Evolutionary conservation across 441 rosid species (phyloP), one percentile per base, ranked within the genome.

Genomic region (Croton setiger): DNA sequence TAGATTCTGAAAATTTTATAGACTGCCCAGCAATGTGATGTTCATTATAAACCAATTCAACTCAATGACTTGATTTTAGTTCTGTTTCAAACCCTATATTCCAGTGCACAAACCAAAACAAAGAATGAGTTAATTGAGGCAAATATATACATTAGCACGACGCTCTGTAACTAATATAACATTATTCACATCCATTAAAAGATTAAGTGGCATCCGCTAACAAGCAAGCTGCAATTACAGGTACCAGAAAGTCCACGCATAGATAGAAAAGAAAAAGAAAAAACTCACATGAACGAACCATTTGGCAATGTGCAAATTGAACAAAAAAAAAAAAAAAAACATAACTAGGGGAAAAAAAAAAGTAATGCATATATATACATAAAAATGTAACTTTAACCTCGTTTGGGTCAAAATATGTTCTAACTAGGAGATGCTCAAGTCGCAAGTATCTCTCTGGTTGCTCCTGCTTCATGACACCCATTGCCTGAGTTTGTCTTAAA

Each of bases 391-490:
- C 49, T 56, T 84, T 70, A 51, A 96, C 98, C 97, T 96, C 99
- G 76, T 86, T 90, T 0, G 99, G 98, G 82, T 96, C 98, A 79
- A 93, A 96, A 74, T 96, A 96, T 56, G 98, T 88, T 82, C 97
- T 86, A 73, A 96, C 98, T 56, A 96, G 84, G 63, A 93, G 96
- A 85, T 96, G 98, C 80, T 96, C 98, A 56, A 93, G 97, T 63
- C 87, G 80, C 92, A 96, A 80, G 84, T 93, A 93, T 85, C 99
- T 85, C 70, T 91, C 98, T n/a, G 99, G 94, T 78, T 93, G 96
- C 85, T 96, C 99, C 84, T 96, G 99, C 85, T 96, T 96, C 99
- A 96, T 90, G 71, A 91, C 91, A 72, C 98, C 95, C 99, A 96
- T 96, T 64, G 91, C 99, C 79, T 93, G 98, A 58, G 99, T 96